These are phyloP conservation scores for Coniferiporia weirii DNA, from an alignment of 1,284 basidiomycete species.

Conservation along the genomic window DNA sequence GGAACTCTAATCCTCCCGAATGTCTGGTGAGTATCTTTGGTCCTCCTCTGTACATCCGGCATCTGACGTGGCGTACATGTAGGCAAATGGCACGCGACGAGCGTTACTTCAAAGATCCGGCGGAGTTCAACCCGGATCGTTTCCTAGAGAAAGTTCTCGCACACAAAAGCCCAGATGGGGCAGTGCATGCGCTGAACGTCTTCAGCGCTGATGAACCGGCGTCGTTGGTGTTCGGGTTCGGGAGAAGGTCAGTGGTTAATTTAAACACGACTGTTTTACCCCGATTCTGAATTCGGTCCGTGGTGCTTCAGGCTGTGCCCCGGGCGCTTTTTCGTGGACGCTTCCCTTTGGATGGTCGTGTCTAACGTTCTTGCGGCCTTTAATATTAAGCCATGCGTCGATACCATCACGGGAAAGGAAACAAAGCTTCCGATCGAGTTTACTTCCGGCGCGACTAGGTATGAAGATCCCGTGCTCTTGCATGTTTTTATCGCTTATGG, in stretches of 20 bases:
- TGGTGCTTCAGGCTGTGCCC: constrained; percentile 20
- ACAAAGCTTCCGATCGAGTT: constrained; percentile 5
- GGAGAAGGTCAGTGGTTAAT: constrained; percentile 4
- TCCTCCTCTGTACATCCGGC: neutral
- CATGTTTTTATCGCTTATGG: neutral
- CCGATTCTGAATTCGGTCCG: neutral
- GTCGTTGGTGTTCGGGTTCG: constrained; percentile 16
- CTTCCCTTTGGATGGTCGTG: constrained; percentile 20
- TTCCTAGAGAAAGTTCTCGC: constrained; percentile 2
- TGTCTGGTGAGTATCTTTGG: constrained; percentile 3
- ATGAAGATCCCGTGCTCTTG: neutral
- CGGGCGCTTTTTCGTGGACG: constrained; percentile 20
- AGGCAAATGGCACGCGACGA: constrained; percentile 23
- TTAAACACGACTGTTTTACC: neutral
- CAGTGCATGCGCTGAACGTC: neutral
- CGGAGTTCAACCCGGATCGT: constrained; percentile 18
- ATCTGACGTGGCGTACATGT: neutral
- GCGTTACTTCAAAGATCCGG: constrained; percentile 18
- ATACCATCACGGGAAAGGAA: constrained; percentile 2
- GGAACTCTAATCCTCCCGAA: constrained; percentile 12
- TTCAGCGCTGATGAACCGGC: constrained; percentile 4
- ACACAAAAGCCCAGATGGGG: neutral
- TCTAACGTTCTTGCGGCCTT: constrained; percentile 22
- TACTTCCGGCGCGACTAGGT: constrained; percentile 10
- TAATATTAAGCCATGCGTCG: constrained; percentile 16